Evolutionary conservation across 176 grass and related monocot species (phyloP).

Genomic region (Musa troglodytarum): DNA sequence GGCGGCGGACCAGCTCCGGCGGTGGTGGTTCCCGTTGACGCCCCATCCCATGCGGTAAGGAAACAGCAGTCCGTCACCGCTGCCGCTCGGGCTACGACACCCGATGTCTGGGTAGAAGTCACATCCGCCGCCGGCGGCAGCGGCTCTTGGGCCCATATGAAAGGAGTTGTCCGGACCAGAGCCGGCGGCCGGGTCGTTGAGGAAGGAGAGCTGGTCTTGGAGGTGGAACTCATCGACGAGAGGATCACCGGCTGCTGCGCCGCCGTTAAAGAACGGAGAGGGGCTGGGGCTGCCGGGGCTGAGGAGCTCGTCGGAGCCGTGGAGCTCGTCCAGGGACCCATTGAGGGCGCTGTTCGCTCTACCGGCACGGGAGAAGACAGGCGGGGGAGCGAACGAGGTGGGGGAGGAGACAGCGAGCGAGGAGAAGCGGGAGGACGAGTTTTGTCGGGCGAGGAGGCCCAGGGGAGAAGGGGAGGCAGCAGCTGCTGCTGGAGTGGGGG

Average conservation of each 20-base stretch:
- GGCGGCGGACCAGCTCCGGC: conserved; percentile 53
- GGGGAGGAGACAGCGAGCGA: conserved; percentile 61
- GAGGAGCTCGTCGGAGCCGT: neutral
- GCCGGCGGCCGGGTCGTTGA: conserved; percentile 30
- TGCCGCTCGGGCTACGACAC: conserved; percentile 34
- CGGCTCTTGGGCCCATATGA: neutral
- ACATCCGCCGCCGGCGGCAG: conserved; percentile 11
- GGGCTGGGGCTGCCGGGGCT: neutral
- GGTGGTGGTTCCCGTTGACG: conserved; percentile 31
- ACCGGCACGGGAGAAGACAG: conserved; percentile 52
- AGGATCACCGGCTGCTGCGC: conserved; percentile 1
- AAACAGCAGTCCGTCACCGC: conserved; percentile 23
- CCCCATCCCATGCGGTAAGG: conserved; percentile 24
- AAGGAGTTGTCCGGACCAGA: too few relatives aligned
- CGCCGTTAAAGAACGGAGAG: neutral
- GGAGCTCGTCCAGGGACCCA: conserved; percentile 14
- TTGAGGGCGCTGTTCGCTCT: conserved; percentile 29
- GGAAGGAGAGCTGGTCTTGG: conserved; percentile 75
- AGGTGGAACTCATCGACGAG: conserved; percentile 56
- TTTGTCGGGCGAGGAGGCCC: conserved; percentile 39
- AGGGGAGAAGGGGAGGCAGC: conserved; percentile 20
- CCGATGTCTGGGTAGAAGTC: conserved; percentile 23
- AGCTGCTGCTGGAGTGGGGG: conserved; percentile 8
- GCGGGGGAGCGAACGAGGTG: conserved; percentile 46
- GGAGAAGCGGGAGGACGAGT: conserved; percentile 33